Evolutionary conservation across 2,329 filamentous ascomycete genomes (phyloP).

Genomic region (Colletotrichum musae): DNA sequence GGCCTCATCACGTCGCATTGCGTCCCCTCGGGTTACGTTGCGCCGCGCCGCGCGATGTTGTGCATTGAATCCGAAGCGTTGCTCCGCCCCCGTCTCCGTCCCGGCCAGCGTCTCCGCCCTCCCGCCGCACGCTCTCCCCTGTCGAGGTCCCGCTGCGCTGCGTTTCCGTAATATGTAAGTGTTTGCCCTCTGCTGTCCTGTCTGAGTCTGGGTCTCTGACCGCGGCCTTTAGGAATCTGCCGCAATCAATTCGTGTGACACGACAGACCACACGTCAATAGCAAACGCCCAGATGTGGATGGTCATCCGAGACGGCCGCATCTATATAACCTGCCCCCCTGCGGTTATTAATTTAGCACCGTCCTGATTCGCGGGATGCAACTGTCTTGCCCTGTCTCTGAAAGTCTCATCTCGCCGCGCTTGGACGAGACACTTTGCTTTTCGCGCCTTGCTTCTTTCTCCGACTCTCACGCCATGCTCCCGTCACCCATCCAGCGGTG

Average conservation of each 20-base stretch:
- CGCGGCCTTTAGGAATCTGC: constrained; percentile 28
- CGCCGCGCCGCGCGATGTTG: background rate
- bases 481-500: constrained; percentile 35
- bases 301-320: background rate
- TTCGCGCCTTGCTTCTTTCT: constrained; percentile 32
- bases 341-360: constrained; percentile 27
- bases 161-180: background rate
- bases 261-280: constrained; percentile 25
- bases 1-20: constrained; percentile 16
- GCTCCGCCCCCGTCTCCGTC: constrained; percentile 8
- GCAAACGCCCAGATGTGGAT: constrained; percentile 19
- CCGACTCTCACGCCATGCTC: constrained; percentile 33
- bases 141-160: background rate
- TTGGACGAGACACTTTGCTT: constrained; percentile 33
- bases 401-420: constrained; percentile 31
- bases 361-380: constrained; percentile 27
- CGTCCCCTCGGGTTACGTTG: constrained; percentile 12
- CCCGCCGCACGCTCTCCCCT: constrained; percentile 12
- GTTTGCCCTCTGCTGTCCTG: constrained; percentile 13
- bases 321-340: constrained; percentile 26
- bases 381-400: constrained; percentile 37
- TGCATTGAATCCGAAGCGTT: background rate
- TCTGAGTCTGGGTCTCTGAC: constrained; percentile 36
- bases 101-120: constrained; percentile 9
- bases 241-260: constrained; percentile 35